These are phyloP conservation scores for Saccharomycopsis fibuligera DNA, from an alignment of 805 yeast species.

Conservation along the genomic window DNA sequence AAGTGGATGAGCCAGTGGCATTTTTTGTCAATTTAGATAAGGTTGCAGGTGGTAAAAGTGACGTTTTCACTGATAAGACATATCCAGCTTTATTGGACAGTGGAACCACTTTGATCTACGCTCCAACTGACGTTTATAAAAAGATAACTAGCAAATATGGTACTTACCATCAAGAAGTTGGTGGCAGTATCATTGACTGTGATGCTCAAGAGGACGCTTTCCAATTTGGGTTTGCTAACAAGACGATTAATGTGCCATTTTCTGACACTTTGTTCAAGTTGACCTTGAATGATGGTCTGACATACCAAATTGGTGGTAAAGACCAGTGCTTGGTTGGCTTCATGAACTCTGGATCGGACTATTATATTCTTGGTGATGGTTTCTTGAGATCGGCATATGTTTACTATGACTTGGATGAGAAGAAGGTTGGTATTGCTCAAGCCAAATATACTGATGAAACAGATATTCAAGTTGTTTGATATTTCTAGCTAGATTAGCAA, in stretches of 20 bases:
- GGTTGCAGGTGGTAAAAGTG: slow-evolving; percentile 23
- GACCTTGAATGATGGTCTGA: slow-evolving; percentile 22
- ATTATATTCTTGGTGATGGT: slow-evolving; percentile 46
- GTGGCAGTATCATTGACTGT: slow-evolving; percentile 16
- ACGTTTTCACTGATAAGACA: slow-evolving; percentile 22
- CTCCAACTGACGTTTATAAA: slow-evolving; percentile 32
- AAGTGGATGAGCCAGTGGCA: slow-evolving; percentile 43
- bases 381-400: slow-evolving; percentile 47
- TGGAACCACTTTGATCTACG: slow-evolving; percentile 39
- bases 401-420: slow-evolving; percentile 45
- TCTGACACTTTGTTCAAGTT: slow-evolving; percentile 24
- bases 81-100: slow-evolving; percentile 39
- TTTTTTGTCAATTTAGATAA: slow-evolving; percentile 35
- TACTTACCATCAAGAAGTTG: slow-evolving; percentile 32
- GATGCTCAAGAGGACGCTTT: slow-evolving; percentile 24
- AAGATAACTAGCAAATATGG: slow-evolving; percentile 24
- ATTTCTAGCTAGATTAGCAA: too few species aligned
- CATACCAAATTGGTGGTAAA: slow-evolving; percentile 5
- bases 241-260: slow-evolving; percentile 45
- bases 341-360: slow-evolving; percentile 29
- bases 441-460: slow-evolving; percentile 29
- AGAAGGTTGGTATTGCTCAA: slow-evolving; percentile 40
- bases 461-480: slow-evolving; percentile 24
- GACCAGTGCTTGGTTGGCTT: slow-evolving; percentile 40
- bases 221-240: slow-evolving; percentile 52